Conservation (phyloP, 164 flowering plant species). For the Aristolochia contorta region DNA sequence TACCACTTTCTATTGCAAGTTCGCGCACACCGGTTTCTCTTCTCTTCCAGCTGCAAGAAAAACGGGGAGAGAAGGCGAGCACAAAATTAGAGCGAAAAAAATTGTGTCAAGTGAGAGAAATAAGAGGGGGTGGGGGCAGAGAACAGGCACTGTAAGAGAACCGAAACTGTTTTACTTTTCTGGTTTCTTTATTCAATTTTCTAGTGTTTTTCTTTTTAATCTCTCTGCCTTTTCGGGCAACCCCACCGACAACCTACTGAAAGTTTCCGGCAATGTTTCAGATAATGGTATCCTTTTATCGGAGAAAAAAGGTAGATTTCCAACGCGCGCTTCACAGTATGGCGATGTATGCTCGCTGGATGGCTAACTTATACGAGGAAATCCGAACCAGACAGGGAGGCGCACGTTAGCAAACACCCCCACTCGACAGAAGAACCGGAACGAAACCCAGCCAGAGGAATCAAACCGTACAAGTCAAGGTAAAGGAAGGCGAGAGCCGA, state of each 20-base stretch:
- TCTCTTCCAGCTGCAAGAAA: slow-evolving; percentile 1
- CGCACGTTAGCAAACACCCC: no score
- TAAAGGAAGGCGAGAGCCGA: neutral
- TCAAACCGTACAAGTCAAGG: neutral
- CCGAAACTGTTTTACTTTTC: slow-evolving; percentile 5
- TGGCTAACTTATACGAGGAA: no score
- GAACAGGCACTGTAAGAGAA: neutral
- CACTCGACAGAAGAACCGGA: no score
- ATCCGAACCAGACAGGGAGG: no score
- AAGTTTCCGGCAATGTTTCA: slow-evolving; percentile 23
- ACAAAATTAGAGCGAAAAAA: neutral
- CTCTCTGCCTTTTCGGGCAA: slow-evolving; percentile 16
- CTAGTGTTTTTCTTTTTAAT: neutral
- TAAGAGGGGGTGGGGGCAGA: neutral
- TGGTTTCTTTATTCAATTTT: neutral
- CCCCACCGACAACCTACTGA: slow-evolving; percentile 28
- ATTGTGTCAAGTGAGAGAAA: neutral
- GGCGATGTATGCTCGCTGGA: no score
- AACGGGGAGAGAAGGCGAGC: neutral
- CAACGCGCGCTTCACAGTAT: neutral
- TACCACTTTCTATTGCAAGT: neutral
- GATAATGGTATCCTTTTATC: slow-evolving; percentile 2
- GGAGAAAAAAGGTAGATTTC: neutral
- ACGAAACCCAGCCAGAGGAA: neutral
- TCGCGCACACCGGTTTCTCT: neutral